Percentiles rank a stretch among this genome's conserved stretches.
Evolutionary conservation across 345 rosid genomes (phyloP).

Genomic region (Acer campestre): DNA sequence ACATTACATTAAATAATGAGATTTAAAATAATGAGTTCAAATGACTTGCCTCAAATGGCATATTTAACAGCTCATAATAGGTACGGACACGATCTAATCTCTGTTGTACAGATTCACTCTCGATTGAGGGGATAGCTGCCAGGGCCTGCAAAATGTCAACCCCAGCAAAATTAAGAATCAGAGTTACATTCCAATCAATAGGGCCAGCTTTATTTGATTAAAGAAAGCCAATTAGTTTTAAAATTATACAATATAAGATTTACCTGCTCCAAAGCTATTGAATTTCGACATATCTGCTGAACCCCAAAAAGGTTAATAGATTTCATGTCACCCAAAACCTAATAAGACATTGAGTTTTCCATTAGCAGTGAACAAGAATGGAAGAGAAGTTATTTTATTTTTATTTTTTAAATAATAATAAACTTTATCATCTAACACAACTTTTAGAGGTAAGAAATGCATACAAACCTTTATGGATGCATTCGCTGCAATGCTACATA

Average conservation of each 20-base stretch:
- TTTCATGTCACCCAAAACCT: constrained; percentile 89
- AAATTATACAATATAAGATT: constrained; percentile 11
- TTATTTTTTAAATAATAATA: not conserved
- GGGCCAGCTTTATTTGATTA: not conserved
- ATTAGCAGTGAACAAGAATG: constrained; percentile 13
- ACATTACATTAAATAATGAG: not conserved
- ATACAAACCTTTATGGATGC: constrained; percentile 82
- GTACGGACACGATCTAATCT: constrained; percentile 85
- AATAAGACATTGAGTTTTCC: constrained; percentile 24
- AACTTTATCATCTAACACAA: constrained; percentile 11
- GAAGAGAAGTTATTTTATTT: not conserved
- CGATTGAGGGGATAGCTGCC: constrained; percentile 86
- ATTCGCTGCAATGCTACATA: constrained; percentile 80
- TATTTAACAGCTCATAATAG: constrained; percentile 86
- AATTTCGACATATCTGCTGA: constrained; percentile 95
- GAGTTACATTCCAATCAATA: constrained; percentile 2
- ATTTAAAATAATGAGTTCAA: not conserved
- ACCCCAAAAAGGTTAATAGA: constrained; percentile 96
- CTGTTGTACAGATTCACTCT: constrained; percentile 72
- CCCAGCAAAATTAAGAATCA: constrained; percentile 5
- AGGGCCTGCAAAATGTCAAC: constrained; percentile 62
- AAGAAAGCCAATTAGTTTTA: not conserved
- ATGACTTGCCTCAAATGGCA: constrained; percentile 90
- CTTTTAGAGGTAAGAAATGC: constrained; percentile 3
- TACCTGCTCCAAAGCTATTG: constrained; percentile 98